Evolutionary conservation across 1,284 basidiomycete genomes (phyloP), one percentile per base, ranked within the genome.

Genomic region (Laetiporus sulphureus): DNA sequence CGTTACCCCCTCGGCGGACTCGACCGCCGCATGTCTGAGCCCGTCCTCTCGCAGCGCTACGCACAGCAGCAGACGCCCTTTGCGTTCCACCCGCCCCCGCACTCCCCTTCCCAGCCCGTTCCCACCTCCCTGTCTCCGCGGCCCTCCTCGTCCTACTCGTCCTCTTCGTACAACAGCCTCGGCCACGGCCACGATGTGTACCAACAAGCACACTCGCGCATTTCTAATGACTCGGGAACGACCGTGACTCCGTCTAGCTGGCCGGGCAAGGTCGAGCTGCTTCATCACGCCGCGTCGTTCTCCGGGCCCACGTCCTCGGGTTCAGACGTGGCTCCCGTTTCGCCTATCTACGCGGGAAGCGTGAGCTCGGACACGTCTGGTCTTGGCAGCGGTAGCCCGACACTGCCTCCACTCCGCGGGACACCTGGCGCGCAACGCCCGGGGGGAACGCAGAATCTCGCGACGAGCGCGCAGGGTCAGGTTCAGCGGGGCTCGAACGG

Each of bases 1-100:
- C n/a, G n/a, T n/a, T n/a, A 65, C 62, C 59, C 53, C 66, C 56
- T 60, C 35, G 48, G n/a, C n/a, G n/a, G n/a, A n/a, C 58, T 71
- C 46, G 75, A 76, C 61, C 73, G 77, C 54, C 74, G 78, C 59
- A 77, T 79, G 74, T 80, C 78, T 53, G 78, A 79, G 56, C 77
- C 78, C 40, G 61, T 73, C 44, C 63, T 55, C 47, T 52, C 52
- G 19, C 48, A 43, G 21, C 49, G 51, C 20, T 48, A 44, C 32
- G 36, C 48, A 19, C 50, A 51, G 32, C 46, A 46, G 20, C 45
- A 46, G 33, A 20, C 51, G n/a, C 51, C 44, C 11, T 46, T 48
- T 37, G 33, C 48, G 3, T 50, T 50, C n/a, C n/a, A n/a, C n/a
- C n/a, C n/a, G n/a, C 23, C 35, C 22, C 30, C 40, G 6, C 27